Evolutionary conservation across 805 yeast genomes (phyloP), one percentile per base, ranked within the genome.

Genomic region (Metschnikowia matae): DNA sequence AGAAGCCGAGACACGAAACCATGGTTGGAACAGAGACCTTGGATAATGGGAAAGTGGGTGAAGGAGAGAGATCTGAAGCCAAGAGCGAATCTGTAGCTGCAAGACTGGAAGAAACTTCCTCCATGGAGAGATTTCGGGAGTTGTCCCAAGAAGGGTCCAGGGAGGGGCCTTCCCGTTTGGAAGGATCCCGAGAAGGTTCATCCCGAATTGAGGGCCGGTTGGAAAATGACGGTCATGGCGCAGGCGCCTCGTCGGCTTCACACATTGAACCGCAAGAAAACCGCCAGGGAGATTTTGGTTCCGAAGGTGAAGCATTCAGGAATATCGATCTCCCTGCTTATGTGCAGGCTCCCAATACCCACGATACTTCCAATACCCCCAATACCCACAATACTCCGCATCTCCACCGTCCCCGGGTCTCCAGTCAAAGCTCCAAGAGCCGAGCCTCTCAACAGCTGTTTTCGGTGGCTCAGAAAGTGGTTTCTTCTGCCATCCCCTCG

Each of bases 271-370:
- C 14, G 6, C 11, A 8, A 6, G 20, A 15, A 15, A 10, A 35
- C 14, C 15, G 14, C 40, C 40, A 21, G 14, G 48, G 15, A 17
- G 45, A n/a, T 33, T 18, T 33, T 23, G 36, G 40, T 5, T 15
- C 43, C 20, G 43, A 29, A 4, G 14, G 18, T 33, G 52, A 49
- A 41, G 37, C 47, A 11, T 57, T 56, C 48, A 46, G 49, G 10
- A 56, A 57, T 38, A 56, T 57, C 41, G 61, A 57, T 37, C 52
- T 53, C 6, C 46, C 52, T 14, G 45, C 43, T 23, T 20, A 34
- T 34, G 31, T 44, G 17, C 45, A 36, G 34, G 31, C 8, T 4
- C 3, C 15, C 15, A 3, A 26, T 8, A 14, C 5, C 10, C 6
- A 8, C 10, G 15, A 13, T 21, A 20, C 4, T n/a, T n/a, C n/a